Evolutionary conservation across 768 basidiomycete species (phyloP).

Genomic region (Boletellus sp.): DNA sequence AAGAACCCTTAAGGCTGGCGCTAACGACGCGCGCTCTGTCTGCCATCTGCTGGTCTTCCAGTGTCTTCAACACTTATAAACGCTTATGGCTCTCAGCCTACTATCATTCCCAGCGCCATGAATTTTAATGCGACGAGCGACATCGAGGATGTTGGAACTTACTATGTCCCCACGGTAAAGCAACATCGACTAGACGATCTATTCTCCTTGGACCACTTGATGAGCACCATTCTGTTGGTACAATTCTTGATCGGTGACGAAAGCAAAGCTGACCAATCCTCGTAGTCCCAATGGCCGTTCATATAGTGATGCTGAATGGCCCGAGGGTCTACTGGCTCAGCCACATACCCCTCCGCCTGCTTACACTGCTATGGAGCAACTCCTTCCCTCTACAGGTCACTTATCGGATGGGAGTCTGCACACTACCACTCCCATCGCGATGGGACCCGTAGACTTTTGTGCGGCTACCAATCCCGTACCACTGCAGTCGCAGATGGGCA

Average conservation of each 20-base stretch:
- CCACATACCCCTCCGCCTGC: neutral
- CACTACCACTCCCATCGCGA: neutral
- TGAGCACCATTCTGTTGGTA: constrained; percentile 1
- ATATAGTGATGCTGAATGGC: neutral
- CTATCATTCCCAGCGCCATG: neutral
- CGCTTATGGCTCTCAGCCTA: neutral
- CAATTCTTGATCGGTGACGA: neutral
- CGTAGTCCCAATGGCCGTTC: neutral
- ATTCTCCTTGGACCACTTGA: neutral
- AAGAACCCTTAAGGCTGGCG: too few relatives aligned
- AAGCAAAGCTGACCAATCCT: constrained; percentile 1
- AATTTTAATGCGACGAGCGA: neutral
- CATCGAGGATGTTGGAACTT: neutral
- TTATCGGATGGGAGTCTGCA: neutral
- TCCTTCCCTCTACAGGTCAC: neutral
- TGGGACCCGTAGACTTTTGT: neutral
- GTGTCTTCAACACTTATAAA: neutral
- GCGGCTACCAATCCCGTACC: neutral
- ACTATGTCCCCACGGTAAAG: neutral
- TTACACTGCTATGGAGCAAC: neutral
- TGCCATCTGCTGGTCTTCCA: neutral
- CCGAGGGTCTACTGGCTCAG: neutral
- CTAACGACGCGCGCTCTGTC: neutral
- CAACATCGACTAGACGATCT: neutral
- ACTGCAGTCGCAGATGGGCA: neutral